phyloP scores from a whole-genome alignment of 169 alveolate species.

The Babesia sp. region DNA sequence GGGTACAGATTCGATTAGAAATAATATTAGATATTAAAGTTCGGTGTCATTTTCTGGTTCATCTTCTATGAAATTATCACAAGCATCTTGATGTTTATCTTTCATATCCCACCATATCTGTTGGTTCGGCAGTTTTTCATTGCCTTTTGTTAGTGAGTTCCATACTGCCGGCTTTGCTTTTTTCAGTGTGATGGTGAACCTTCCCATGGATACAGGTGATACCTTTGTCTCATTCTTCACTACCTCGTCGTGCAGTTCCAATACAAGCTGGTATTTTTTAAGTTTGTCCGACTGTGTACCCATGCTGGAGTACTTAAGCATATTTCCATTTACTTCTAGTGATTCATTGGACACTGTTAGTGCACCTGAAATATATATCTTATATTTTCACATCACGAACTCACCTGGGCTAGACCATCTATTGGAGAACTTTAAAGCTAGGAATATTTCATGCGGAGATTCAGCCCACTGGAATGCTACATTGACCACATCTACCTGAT shows the following conservation, averaged over 20 bases:
- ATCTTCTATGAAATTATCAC: conserved; percentile 38
- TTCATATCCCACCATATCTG: conserved; percentile 93
- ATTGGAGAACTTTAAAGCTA: conserved; percentile 91
- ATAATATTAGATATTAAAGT: neutral
- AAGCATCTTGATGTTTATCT: conserved; percentile 81
- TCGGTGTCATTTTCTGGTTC: neutral
- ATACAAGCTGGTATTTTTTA: conserved; percentile 79
- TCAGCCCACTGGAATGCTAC: conserved; percentile 98
- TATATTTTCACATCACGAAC: neutral
- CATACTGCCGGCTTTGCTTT: conserved; percentile 79
- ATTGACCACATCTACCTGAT: conserved; percentile 71
- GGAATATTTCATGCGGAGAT: conserved; percentile 83
- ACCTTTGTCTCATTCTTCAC: conserved; percentile 79
- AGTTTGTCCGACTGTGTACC: conserved; percentile 83
- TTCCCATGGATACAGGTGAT: conserved; percentile 86
- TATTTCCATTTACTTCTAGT: conserved; percentile 66
- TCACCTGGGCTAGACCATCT: conserved; percentile 93
- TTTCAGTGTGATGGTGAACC: conserved; percentile 80
- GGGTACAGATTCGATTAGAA: no score
- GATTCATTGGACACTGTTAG: conserved; percentile 78
- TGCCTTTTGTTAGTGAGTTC: conserved; percentile 80
- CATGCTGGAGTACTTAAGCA: conserved; percentile 77
- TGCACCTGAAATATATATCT: conserved; percentile 79
- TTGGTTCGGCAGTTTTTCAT: conserved; percentile 84
- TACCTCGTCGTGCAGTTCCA: conserved; percentile 76